Conservation (phyloP, 75 land plant species). For the Picea glauca region DNA sequence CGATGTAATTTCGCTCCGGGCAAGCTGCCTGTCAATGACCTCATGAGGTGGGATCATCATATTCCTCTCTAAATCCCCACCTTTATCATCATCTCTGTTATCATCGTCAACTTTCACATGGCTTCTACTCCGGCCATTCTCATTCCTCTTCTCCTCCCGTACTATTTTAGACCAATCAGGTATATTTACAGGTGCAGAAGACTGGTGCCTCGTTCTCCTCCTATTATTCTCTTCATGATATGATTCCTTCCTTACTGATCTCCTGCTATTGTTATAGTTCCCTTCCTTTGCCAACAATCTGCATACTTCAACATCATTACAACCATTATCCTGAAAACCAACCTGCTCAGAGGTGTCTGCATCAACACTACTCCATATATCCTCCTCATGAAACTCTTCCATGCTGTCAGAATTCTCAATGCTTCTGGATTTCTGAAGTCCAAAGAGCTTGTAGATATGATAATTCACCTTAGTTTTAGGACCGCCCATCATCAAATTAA, state of each 20-base stretch:
- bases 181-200: conserved; percentile 62
- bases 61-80: conserved; percentile 17
- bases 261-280: background rate
- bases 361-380: background rate
- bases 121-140: background rate
- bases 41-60: conserved; percentile 70
- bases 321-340: background rate
- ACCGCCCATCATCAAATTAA: background rate
- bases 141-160: background rate
- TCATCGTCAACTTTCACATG: background rate
- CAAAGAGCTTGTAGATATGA: background rate
- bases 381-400: conserved; percentile 4
- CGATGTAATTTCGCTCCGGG: conserved; percentile 46
- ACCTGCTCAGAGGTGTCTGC: background rate
- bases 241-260: background rate
- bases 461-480: background rate
- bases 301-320: background rate
- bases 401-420: background rate
- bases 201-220: conserved; percentile 13
- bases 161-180: conserved; percentile 65
- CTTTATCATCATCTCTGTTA: conserved; percentile 7
- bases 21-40: conserved; percentile 48
- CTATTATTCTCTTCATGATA: background rate
- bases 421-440: background rate
- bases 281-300: background rate